These are phyloP conservation scores for Aspergillus flavus DNA, from an alignment of 2,329 filamentous ascomycete genomes.

Conservation along the genomic window DNA sequence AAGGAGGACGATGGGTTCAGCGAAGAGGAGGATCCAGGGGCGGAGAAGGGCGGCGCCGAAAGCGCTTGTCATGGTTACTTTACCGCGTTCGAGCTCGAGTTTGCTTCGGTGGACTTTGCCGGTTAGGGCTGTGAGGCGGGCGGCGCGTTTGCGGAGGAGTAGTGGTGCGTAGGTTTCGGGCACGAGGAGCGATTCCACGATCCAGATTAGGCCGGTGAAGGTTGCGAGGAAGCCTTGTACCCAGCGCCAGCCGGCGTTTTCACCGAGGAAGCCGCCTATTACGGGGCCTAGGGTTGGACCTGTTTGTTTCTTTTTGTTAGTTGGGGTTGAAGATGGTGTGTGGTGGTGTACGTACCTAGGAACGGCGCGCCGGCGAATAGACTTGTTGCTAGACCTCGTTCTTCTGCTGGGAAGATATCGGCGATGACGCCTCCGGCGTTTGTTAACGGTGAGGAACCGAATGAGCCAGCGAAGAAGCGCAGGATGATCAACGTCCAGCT, in stretches of 20 bases:
- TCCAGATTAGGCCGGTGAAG: slow-evolving; percentile 33
- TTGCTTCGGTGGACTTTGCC: slow-evolving; percentile 30
- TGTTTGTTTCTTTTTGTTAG: neutral
- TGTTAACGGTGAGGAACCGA: slow-evolving; percentile 59
- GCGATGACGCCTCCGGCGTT: slow-evolving; percentile 53
- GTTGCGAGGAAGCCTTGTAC: slow-evolving; percentile 33
- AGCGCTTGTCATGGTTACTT: slow-evolving; percentile 19
- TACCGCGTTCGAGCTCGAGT: slow-evolving; percentile 30
- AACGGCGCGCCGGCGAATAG: slow-evolving; percentile 70
- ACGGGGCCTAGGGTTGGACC: slow-evolving; percentile 32
- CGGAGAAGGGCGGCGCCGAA: slow-evolving; percentile 31
- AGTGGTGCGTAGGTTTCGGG: slow-evolving; percentile 36
- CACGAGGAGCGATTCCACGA: slow-evolving; percentile 26
- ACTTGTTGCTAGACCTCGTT: slow-evolving; percentile 60
- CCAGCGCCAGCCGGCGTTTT: slow-evolving; percentile 34
- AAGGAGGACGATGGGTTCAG: slow-evolving; percentile 35
- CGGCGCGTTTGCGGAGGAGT: slow-evolving; percentile 31
- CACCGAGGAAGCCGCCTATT: slow-evolving; percentile 33
- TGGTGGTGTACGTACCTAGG: slow-evolving; percentile 42
- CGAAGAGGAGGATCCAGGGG: slow-evolving; percentile 33
- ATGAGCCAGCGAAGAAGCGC: slow-evolving; percentile 65
- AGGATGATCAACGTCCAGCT: slow-evolving; percentile 63
- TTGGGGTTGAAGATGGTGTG: neutral
- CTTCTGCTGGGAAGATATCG: slow-evolving; percentile 58
- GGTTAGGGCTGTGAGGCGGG: slow-evolving; percentile 26